Base-by-base conservation (phyloP, 345 rosid species). In the Eucalyptus marginata region DNA sequence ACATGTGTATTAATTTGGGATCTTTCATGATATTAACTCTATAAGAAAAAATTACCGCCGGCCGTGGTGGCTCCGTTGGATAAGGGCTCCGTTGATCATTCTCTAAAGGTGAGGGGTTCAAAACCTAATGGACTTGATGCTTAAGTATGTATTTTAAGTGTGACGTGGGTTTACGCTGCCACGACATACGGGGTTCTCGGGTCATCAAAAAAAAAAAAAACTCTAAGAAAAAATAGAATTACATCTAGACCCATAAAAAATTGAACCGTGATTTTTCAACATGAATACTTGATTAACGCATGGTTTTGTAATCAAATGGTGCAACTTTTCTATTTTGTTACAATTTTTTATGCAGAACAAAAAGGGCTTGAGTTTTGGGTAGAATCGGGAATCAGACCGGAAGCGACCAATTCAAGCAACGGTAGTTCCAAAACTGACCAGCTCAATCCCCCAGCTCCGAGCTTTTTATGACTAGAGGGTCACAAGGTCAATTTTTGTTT, bases 171-270 rank as follows among this genome's bases (percentile, higher is more conserved):
- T n/a, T n/a, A n/a, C n/a, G n/a, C n/a, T n/a, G n/a, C n/a, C n/a
- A n/a, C n/a, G n/a, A n/a, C n/a, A n/a, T n/a, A n/a, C n/a, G 36
- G 36, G 36, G 36, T 36, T 36, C 36, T 3, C 36, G 36, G 36
- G 36, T 36, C 36, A 36, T 36, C 4, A 36, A 36, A n/a, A 36
- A 36, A 36, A 36, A 36, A 36, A 36, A 36, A 36, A 52, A 18
- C 10, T 52, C 2, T 52, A 18, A 52, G 0, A 1, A 62, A 62
- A 27, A 64, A 64, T 0, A 64, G 0, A 64, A n/a, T n/a, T n/a
- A 7, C 76, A 15, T 64, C 2, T 64, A 0, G 40, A n/a, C 18
- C 76, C 20, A 15, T 31, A 15, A 7, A 64, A n/a, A n/a, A 1
- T 15, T 66, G 76, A 59, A 27, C 66, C 2, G 7, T 1, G 14